Conservation (phyloP, 2,329 filamentous ascomycete species). For the Aspergillus eucalypticola region DNA sequence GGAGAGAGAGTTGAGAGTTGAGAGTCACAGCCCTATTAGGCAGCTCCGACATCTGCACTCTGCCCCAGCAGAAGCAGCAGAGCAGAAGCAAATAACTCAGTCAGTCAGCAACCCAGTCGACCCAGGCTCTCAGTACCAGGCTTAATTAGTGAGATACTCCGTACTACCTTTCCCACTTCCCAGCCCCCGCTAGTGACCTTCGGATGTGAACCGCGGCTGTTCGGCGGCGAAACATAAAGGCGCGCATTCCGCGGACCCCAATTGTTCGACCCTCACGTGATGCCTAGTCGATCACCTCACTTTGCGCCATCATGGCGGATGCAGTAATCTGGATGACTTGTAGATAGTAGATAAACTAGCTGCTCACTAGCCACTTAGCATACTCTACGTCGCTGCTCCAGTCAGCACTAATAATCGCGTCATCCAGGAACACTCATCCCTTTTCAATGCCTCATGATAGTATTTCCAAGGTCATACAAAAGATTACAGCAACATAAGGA, state of each 20-base stretch:
- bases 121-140: neutral
- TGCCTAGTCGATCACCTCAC: neutral
- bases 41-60: conserved; percentile 1
- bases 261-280: conserved; percentile 5
- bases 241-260: neutral
- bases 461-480: conserved; percentile 16
- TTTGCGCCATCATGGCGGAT: conserved; percentile 1
- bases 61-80: neutral
- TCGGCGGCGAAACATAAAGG: neutral
- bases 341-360: neutral
- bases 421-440: conserved; percentile 1
- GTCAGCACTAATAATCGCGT: neutral
- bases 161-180: neutral
- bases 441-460: conserved; percentile 4
- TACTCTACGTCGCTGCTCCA: neutral
- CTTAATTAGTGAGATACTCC: neutral
- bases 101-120: neutral
- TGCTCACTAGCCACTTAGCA: neutral
- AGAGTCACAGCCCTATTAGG: conserved; percentile 2
- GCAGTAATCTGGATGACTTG: neutral
- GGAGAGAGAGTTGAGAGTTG: neutral
- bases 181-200: conserved; percentile 5
- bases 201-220: conserved; percentile 27
- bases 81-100: no score
- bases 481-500: conserved; percentile 15